Percentiles rank a stretch among this genome's conserved stretches.
Evolutionary conservation across 2,329 filamentous ascomycete species (phyloP).

Genomic region (Nemania diffusa): DNA sequence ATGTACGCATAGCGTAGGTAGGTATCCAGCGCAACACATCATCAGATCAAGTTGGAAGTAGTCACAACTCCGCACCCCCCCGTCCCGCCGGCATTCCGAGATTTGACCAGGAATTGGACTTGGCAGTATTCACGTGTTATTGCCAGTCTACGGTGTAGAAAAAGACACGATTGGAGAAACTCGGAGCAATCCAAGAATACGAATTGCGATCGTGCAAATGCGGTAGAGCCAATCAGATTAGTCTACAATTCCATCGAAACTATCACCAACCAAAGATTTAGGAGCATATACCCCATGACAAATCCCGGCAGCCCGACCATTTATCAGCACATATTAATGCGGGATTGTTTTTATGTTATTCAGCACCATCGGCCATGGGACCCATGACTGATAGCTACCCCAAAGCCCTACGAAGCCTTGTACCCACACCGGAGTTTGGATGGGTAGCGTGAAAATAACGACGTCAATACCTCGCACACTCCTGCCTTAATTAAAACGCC

Average conservation of each 20-base stretch:
- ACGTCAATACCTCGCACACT: conserved; percentile 35
- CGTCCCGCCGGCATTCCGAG: conserved; percentile 26
- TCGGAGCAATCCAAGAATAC: neutral
- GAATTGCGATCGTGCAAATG: conserved; percentile 20
- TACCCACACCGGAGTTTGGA: conserved; percentile 1
- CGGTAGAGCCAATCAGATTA: conserved; percentile 24
- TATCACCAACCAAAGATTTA: conserved; percentile 1
- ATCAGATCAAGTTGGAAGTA: conserved; percentile 23
- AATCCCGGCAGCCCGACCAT: conserved; percentile 25
- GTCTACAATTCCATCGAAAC: conserved; percentile 2
- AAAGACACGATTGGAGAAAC: conserved; percentile 13
- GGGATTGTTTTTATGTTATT: conserved; percentile 28
- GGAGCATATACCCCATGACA: conserved; percentile 22
- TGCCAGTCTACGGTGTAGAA: conserved; percentile 20
- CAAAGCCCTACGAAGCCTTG: conserved; percentile 15
- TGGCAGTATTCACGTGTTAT: conserved; percentile 34
- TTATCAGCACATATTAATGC: conserved; percentile 22
- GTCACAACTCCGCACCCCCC: conserved; percentile 27
- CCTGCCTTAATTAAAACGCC: conserved; percentile 28
- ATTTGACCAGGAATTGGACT: conserved; percentile 21
- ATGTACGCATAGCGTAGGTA: no score
- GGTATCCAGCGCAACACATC: conserved; percentile 25
- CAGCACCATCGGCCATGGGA: conserved; percentile 23
- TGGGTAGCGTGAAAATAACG: conserved; percentile 6
- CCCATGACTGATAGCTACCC: conserved; percentile 1